Base-by-base conservation (phyloP, 78 protist genomes). In the Guillardia theta region DNA sequence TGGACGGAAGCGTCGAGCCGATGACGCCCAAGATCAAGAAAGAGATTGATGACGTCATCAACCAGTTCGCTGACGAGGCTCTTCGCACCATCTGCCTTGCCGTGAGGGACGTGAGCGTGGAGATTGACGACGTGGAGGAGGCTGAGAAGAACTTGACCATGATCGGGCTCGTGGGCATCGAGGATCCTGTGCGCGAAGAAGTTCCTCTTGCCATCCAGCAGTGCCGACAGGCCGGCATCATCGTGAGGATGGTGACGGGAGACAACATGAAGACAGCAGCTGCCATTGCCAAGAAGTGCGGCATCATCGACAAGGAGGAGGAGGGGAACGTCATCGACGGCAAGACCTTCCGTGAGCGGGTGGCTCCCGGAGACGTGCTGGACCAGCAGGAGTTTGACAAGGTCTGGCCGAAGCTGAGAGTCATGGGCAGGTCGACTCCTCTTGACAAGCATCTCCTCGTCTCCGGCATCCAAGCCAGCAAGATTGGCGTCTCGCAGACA, bases 251-350 rank as follows among this genome's bases (percentile, higher is more conserved):
- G 70, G 70, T 58, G 27, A 99, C 99, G 0, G 99, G 99, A 53
- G 99, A 99, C 94, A 98, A 98, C 95, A 94, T 98, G 90, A 18
- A 78, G 90, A 78, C 90, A 22, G 90, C 90, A 10, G 50, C 53
- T 18, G 90, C 90, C 92, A 99, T 99, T 64, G 99, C 99, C n/a
- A 15, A 54, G 30, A 96, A 99, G 94, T 98, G 99, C 45, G 98
- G 98, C 80, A 99, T 99, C 93, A 70, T 70, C 83, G 41, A 70
- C 46, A 43, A 24, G 21, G 45, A 70, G 33, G 8, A 24, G 4
- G 36, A 70, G 83, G 41, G 83, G 46, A 27, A 3, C 15, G 93
- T 43, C 24, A 95, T 98, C 80, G 99, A 98, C 94, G 99, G 94
- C 27, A 96, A 95, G 48, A 88, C 90, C 58, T 98, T 98, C 92